Evolutionary conservation across 495 filamentous ascomycete genomes (phyloP).

Genomic region (Mytilinidion resinicola): DNA sequence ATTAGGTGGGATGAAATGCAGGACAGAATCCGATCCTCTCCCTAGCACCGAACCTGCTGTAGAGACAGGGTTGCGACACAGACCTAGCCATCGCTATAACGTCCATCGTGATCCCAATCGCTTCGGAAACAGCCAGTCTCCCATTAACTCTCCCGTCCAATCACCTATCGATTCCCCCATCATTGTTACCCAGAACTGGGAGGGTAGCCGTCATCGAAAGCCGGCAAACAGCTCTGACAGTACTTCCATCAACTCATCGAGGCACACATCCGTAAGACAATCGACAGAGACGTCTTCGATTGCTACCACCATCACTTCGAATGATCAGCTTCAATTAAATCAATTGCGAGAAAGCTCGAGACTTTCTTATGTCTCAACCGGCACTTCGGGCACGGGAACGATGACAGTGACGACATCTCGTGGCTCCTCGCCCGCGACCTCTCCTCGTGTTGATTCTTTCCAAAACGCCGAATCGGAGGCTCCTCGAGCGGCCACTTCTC

Average conservation of each 20-base stretch:
- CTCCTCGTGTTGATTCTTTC: conserved; percentile 25
- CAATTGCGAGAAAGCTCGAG: conserved; percentile 27
- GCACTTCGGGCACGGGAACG: conserved; percentile 22
- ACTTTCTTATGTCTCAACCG: conserved; percentile 25
- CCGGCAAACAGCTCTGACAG: conserved; percentile 20
- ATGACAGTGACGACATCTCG: conserved; percentile 29
- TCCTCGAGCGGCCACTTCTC: conserved; percentile 21
- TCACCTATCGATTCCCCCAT: conserved; percentile 23
- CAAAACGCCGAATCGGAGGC: conserved; percentile 18
- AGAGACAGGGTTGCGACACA: conserved; percentile 15
- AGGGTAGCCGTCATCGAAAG: conserved; percentile 15
- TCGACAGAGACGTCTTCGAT: conserved; percentile 26
- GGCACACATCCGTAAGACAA: conserved; percentile 14
- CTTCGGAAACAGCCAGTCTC: conserved; percentile 11
- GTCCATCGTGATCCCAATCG: conserved; percentile 19
- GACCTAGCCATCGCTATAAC: conserved; percentile 21
- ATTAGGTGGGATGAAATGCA: conserved; percentile 36
- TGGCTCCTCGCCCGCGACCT: conserved; percentile 27
- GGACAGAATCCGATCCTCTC: conserved; percentile 11
- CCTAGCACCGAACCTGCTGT: conserved; percentile 14
- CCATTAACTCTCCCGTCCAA: conserved; percentile 15
- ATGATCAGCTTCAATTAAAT: conserved; percentile 26
- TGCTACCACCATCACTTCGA: conserved; percentile 23
- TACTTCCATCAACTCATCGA: conserved; percentile 16
- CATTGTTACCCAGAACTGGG: conserved; percentile 23